These are phyloP conservation scores for Actinomucor elegans DNA, from an alignment of 371 early-diverging fungal genomes.

Conservation along the genomic window DNA sequence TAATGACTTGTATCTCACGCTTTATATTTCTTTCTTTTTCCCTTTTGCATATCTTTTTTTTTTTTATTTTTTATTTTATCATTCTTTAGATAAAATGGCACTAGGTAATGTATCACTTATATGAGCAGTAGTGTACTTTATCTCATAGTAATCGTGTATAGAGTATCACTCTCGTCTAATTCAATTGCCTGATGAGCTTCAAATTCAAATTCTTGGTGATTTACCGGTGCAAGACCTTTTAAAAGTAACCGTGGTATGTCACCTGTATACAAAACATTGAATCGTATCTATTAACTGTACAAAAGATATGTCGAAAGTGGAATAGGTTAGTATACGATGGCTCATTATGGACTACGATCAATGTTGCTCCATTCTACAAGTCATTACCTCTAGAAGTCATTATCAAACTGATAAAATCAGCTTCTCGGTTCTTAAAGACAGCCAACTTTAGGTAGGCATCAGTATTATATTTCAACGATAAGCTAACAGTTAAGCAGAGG, in stretches of 20 bases:
- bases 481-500: constrained; percentile 34
- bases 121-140: not conserved
- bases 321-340: constrained; percentile 50
- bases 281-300: not conserved
- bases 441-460: constrained; percentile 53
- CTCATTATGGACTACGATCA: constrained; percentile 51
- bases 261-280: no score
- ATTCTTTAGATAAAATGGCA: constrained; percentile 1
- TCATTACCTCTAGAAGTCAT: constrained; percentile 48
- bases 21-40: constrained; percentile 2
- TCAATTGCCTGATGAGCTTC: constrained; percentile 40
- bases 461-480: not conserved
- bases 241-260: constrained; percentile 37
- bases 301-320: constrained; percentile 50
- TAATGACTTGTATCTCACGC: not conserved
- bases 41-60: not conserved
- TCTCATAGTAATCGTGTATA: not conserved
- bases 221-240: constrained; percentile 34
- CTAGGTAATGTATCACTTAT: not conserved
- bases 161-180: not conserved
- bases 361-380: constrained; percentile 52
- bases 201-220: constrained; percentile 32
- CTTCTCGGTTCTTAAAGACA: constrained; percentile 50
- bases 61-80: not conserved
- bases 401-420: constrained; percentile 41